Evolutionary conservation across 2,329 filamentous ascomycete species (phyloP).

Genomic region (Microdochium bolleyi): DNA sequence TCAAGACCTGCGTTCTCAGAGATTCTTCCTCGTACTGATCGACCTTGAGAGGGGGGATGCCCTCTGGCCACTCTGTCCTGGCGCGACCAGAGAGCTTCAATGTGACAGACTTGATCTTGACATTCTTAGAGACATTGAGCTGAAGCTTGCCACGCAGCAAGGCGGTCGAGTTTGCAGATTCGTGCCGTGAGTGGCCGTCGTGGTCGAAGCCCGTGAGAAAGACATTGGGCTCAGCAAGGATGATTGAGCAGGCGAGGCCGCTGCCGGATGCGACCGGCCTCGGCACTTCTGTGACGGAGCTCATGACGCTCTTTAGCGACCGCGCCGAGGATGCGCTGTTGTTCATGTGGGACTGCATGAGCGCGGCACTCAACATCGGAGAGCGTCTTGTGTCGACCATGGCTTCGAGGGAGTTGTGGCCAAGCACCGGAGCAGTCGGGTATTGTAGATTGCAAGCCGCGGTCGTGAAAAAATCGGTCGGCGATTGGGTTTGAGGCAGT

Average conservation of each 20-base stretch:
- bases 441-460: no score
- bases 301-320: conserved; percentile 41
- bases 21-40: conserved; percentile 79
- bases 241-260: conserved; percentile 65
- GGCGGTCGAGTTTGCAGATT: conserved; percentile 59
- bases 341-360: conserved; percentile 30
- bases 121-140: conserved; percentile 75
- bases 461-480: background rate
- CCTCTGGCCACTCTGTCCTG: conserved; percentile 92
- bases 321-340: conserved; percentile 40
- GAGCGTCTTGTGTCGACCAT: conserved; percentile 17
- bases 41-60: conserved; percentile 79
- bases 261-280: conserved; percentile 75
- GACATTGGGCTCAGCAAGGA: conserved; percentile 71
- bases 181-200: conserved; percentile 45
- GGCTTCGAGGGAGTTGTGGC: background rate
- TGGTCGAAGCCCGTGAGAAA: conserved; percentile 76
- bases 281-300: conserved; percentile 43
- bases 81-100: conserved; percentile 80
- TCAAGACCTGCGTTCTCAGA: conserved; percentile 80
- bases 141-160: conserved; percentile 80
- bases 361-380: conserved; percentile 12
- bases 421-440: no score
- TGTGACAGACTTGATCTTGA: conserved; percentile 87
- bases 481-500: background rate